Percentiles rank a stretch among this genome's conserved stretches.
phyloP scores from a whole-genome alignment of 164 flowering plant genomes.

The Akebia trifoliata region DNA sequence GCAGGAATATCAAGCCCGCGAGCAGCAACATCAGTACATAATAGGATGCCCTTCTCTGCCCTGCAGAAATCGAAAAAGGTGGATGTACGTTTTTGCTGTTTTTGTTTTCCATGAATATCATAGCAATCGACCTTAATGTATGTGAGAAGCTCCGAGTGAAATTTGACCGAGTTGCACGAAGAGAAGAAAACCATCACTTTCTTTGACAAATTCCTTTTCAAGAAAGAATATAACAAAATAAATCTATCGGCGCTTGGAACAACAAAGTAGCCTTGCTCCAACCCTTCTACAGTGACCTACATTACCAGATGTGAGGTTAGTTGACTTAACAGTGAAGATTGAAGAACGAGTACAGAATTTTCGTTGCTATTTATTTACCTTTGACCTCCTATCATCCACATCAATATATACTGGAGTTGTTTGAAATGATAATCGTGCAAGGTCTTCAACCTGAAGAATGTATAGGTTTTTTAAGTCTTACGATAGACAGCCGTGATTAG shows the following conservation, averaged over 20 bases:
- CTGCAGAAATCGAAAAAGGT: constrained; percentile 83
- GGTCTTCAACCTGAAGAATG: constrained; percentile 77
- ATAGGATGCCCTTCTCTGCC: constrained; percentile 79
- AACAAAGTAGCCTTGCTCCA: constrained; percentile 83
- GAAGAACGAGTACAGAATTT: not conserved
- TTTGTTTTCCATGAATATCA: constrained; percentile 90
- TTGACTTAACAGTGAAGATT: not conserved
- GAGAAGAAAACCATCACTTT: constrained; percentile 98
- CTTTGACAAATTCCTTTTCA: constrained; percentile 77
- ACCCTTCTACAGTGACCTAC: constrained; percentile 87
- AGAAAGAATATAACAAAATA: constrained; percentile 68
- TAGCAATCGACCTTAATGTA: constrained; percentile 64
- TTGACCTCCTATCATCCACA: constrained; percentile 87
- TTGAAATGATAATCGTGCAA: constrained; percentile 80
- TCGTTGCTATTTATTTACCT: constrained; percentile 35
- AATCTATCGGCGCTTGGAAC: constrained; percentile 78
- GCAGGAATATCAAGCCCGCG: constrained; percentile 93
- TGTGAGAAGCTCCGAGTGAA: constrained; percentile 78
- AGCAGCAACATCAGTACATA: constrained; percentile 97
- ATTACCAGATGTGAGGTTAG: constrained; percentile 13
- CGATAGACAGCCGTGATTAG: not conserved
- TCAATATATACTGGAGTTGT: constrained; percentile 69
- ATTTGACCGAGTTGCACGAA: constrained; percentile 88
- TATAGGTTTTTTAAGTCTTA: not conserved
- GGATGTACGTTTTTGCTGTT: constrained; percentile 77